Evolutionary conservation across 768 basidiomycete species (phyloP).

Genomic region (Mrakia hoshinonis): DNA sequence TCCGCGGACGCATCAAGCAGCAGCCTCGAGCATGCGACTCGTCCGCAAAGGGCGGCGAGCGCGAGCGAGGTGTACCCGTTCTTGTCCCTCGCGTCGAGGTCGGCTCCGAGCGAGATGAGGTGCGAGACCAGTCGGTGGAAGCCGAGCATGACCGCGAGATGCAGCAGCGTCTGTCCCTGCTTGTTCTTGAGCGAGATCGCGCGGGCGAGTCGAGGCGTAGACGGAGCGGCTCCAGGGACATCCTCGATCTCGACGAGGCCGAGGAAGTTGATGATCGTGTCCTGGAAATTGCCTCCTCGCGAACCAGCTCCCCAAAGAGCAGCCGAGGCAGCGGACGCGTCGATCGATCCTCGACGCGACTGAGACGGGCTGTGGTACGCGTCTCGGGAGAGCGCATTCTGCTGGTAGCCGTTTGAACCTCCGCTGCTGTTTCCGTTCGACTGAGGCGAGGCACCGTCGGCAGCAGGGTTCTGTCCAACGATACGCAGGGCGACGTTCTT

Average conservation of each 20-base stretch:
- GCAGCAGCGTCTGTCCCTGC: conserved; percentile 77
- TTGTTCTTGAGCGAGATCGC: conserved; percentile 63
- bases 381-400: not conserved
- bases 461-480: conserved; percentile 47
- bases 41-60: conserved; percentile 63
- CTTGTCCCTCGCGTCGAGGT: conserved; percentile 72
- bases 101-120: conserved; percentile 62
- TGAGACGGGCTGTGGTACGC: conserved; percentile 9
- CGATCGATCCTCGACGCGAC: conserved; percentile 2
- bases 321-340: not conserved
- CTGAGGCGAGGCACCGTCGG: not conserved
- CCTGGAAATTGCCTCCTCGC: conserved; percentile 53
- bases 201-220: conserved; percentile 40
- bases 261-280: conserved; percentile 69
- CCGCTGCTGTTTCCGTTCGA: not conserved
- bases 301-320: conserved; percentile 2
- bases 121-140: conserved; percentile 62
- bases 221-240: conserved; percentile 30
- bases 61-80: conserved; percentile 88
- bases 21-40: conserved; percentile 55
- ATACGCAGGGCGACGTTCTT: conserved; percentile 89
- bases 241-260: conserved; percentile 61
- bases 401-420: not conserved
- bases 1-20: conserved; percentile 76
- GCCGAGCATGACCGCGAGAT: conserved; percentile 72